Evolutionary conservation across 768 basidiomycete species (phyloP).

Genomic region (Pholiota microspora): DNA sequence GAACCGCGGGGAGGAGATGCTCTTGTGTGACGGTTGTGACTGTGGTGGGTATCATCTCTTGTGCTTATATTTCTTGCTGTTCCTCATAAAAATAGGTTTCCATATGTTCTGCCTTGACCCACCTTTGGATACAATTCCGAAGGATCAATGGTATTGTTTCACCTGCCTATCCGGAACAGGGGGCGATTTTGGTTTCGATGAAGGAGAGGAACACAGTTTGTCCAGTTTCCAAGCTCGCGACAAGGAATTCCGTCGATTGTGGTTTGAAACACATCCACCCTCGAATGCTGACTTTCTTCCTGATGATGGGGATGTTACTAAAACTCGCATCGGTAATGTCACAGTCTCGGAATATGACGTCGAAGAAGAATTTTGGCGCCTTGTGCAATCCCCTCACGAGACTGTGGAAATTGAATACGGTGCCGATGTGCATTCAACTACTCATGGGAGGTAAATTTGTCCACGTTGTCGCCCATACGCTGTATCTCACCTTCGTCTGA

Average conservation of each 20-base stretch:
- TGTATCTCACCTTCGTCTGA: constrained; percentile 4
- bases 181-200: constrained; percentile 97
- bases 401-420: constrained; percentile 99
- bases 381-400: constrained; percentile 86
- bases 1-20: constrained; percentile 86
- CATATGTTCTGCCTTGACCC: constrained; percentile 98
- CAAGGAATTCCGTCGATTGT: constrained; percentile 80
- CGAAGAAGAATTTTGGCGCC: constrained; percentile 95
- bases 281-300: constrained; percentile 28
- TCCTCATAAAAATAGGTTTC: constrained; percentile 58
- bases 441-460: constrained; percentile 82
- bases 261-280: constrained; percentile 83
- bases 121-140: constrained; percentile 80
- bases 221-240: constrained; percentile 92
- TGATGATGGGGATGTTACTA: constrained; percentile 45
- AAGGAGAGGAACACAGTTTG: constrained; percentile 93
- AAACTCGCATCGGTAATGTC: constrained; percentile 54
- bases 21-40: constrained; percentile 58
- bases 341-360: constrained; percentile 87
- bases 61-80: constrained; percentile 3
- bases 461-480: not conserved
- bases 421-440: constrained; percentile 98
- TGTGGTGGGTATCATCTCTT: constrained; percentile 32
- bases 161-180: constrained; percentile 89
- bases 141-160: constrained; percentile 95